Base-by-base conservation (phyloP, 352 stramenopile species). In the Pythium insidiosum region DNA sequence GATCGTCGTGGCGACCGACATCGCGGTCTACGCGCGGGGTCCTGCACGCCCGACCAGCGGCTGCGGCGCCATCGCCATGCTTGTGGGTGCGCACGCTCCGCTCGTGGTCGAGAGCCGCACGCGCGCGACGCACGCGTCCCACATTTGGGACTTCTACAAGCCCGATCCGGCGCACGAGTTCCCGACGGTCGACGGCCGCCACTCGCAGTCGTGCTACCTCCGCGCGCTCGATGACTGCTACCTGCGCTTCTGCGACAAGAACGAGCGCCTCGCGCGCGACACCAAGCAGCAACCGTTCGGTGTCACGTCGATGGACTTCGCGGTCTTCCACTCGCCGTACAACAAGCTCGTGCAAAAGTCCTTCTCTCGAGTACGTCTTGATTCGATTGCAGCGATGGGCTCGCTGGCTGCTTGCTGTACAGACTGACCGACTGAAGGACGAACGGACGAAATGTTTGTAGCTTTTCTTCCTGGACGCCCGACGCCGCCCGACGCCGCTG, bases 71-170 rank as follows among this genome's bases (percentile, higher is more conserved):
- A 88, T 98, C 28, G 96, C 96, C 3, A 86, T 99, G 55, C 82
- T 99, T 31, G 65, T 99, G 16, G 96, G 96, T 34, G 73, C 90
- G 0, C 82, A 99, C 68, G 96, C 96, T 16, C 95, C 96, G 1
- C 66, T 99, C 5, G 81, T 81, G 12, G 64, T 98, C 39, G 81
- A 98, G 61, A 78, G 75, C 42, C 62, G 65, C 26, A 86, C 92
- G 22, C 84, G 95, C 38, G 71, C 90, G 13, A 98, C 94, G 7
- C 84, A 97, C 60, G 81, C 94, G 9, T 70, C 69, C 11, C 79
- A 99, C 60, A 81, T 96, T 2, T 99, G 95, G 88, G 96, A 99
- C 66, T 99, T 99, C 60, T 99, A 97, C 73, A 99, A 99, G 67
- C 95, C 96, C 11, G 60, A 90, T 36, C 71, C 68, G 11, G 51